A percentile compares a stretch with the other conserved stretches of the same genome.
Conservation (phyloP, 1,284 basidiomycete species). For the Cutaneotrichosporon cutaneum region DNA sequence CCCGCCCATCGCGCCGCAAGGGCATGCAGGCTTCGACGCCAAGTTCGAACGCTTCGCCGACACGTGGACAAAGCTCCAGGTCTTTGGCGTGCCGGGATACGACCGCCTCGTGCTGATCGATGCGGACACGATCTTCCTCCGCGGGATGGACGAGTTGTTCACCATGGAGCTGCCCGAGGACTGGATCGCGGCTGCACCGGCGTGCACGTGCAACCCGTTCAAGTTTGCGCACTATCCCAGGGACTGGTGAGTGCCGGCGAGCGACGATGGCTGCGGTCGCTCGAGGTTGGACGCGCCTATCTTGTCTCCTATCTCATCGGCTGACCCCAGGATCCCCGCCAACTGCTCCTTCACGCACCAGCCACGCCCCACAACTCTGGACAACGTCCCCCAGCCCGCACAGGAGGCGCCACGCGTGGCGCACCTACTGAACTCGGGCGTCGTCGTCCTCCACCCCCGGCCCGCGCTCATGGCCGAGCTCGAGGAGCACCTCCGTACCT, state of each 20-base stretch:
- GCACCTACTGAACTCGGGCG: conserved; percentile 80
- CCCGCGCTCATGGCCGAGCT: conserved; percentile 58
- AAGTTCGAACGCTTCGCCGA: conserved; percentile 65
- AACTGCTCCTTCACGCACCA: conserved; percentile 81
- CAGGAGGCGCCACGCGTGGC: conserved; percentile 66
- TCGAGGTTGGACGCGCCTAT: neutral
- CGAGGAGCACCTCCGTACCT: conserved; percentile 64
- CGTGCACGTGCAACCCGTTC: conserved; percentile 90
- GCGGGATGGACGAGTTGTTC: conserved; percentile 91
- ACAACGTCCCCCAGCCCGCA: conserved; percentile 53
- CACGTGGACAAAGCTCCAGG: conserved; percentile 86
- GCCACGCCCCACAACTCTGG: conserved; percentile 58
- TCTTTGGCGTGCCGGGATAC: conserved; percentile 71
- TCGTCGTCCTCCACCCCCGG: conserved; percentile 77
- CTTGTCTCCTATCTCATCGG: neutral
- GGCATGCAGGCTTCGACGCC: conserved; percentile 53
- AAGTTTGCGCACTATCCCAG: conserved; percentile 77
- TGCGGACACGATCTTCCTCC: conserved; percentile 83
- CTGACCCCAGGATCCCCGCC: conserved; percentile 67
- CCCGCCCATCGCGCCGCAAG: conserved; percentile 61
- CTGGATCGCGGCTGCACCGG: conserved; percentile 81
- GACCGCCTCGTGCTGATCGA: conserved; percentile 84
- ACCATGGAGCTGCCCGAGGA: conserved; percentile 64
- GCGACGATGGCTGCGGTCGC: too few relatives aligned
- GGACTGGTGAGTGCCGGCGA: conserved; percentile 69